Conservation (phyloP, 805 yeast genomes). For the Ogataea siamensis region DNA sequence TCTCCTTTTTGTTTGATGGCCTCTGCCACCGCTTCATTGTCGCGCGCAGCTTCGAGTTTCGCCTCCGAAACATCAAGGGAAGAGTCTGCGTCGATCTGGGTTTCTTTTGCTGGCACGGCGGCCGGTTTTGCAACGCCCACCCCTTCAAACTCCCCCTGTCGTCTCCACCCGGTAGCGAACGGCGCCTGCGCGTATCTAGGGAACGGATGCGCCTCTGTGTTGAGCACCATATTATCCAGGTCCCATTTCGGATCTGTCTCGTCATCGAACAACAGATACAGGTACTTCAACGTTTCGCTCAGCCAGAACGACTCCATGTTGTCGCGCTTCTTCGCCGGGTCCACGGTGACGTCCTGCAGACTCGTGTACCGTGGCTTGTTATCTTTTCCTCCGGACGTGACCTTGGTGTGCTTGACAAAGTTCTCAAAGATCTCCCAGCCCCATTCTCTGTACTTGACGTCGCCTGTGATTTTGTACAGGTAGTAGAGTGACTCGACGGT, state of each 20-base stretch:
- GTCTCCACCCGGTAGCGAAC: conserved; percentile 63
- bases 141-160: conserved; percentile 24
- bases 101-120: neutral
- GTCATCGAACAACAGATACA: conserved; percentile 75
- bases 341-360: conserved; percentile 61
- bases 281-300: conserved; percentile 86
- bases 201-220: conserved; percentile 92
- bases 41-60: conserved; percentile 17
- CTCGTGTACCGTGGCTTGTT: conserved; percentile 52
- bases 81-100: neutral
- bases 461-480: conserved; percentile 75
- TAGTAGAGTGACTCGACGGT: conserved; percentile 86
- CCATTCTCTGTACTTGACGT: conserved; percentile 80
- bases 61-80: conserved; percentile 13
- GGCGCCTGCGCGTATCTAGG: conserved; percentile 59
- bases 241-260: conserved; percentile 57
- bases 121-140: neutral
- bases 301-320: conserved; percentile 93
- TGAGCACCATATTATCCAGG: conserved; percentile 69
- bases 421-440: conserved; percentile 82
- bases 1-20: conserved; percentile 23
- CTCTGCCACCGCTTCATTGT: conserved; percentile 26
- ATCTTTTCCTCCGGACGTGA: conserved; percentile 48
- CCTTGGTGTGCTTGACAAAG: conserved; percentile 58
- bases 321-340: conserved; percentile 55